Evolutionary conservation across 2,329 filamentous ascomycete genomes (phyloP).

Genomic region (Fusarium sp.): DNA sequence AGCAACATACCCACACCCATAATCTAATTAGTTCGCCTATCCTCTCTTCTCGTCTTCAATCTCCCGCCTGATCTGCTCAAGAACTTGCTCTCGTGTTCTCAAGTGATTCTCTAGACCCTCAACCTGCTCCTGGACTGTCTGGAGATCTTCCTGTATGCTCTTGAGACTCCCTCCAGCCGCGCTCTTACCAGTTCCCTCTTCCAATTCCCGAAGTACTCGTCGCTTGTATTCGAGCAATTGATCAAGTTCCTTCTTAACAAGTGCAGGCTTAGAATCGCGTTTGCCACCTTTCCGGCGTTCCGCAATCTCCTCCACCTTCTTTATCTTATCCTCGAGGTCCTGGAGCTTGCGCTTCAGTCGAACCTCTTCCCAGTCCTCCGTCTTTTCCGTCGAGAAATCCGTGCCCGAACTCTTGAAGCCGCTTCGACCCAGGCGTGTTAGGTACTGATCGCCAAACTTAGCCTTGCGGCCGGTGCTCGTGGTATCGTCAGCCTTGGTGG

Average conservation of each 20-base stretch:
- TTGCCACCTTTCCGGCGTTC: conserved; percentile 69
- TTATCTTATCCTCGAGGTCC: conserved; percentile 88
- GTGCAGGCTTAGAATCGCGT: conserved; percentile 82
- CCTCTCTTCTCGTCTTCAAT: conserved; percentile 84
- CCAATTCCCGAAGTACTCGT: conserved; percentile 76
- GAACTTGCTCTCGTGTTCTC: conserved; percentile 74
- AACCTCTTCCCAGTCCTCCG: conserved; percentile 98
- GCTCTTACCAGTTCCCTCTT: conserved; percentile 73
- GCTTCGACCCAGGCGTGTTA: conserved; percentile 86
- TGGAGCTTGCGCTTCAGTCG: conserved; percentile 89
- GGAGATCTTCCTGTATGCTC: conserved; percentile 83
- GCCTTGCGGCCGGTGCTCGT: conserved; percentile 90
- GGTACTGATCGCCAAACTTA: conserved; percentile 97
- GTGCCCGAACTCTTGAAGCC: conserved; percentile 85
- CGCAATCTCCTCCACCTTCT: conserved; percentile 78
- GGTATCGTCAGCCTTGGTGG: conserved; percentile 77
- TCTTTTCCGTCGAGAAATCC: conserved; percentile 85
- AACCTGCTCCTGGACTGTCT: conserved; percentile 91
- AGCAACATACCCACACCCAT: conserved; percentile 21
- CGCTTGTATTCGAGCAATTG: conserved; percentile 96
- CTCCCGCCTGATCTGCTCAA: conserved; percentile 80
- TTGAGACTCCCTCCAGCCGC: conserved; percentile 77
- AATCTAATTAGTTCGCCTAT: conserved; percentile 44
- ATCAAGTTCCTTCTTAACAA: conserved; percentile 94
- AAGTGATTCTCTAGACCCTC: conserved; percentile 88